These are phyloP conservation scores for Rhazya stricta DNA, from an alignment of 257 asterid genomes.

Conservation along the genomic window DNA sequence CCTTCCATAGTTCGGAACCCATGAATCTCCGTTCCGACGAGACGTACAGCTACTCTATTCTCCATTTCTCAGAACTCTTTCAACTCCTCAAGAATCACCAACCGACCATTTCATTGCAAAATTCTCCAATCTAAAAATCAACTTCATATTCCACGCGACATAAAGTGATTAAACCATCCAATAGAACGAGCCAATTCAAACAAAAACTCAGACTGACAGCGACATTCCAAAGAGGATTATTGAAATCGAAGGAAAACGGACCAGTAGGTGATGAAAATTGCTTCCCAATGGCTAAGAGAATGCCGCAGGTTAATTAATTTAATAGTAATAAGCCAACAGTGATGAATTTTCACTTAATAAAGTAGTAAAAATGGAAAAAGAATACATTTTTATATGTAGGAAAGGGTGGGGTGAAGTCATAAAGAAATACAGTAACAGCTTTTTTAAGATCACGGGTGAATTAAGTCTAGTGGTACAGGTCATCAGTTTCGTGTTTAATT, in stretches of 20 bases:
- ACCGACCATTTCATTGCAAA: constrained; percentile 4
- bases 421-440: too few relatives aligned
- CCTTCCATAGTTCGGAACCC: constrained; percentile 85
- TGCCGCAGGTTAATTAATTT: too few relatives aligned
- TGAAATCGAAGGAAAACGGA: neutral
- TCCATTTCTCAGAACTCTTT: constrained; percentile 38
- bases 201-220: neutral
- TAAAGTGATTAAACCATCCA: neutral
- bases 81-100: neutral
- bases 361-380: too few relatives aligned
- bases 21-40: constrained; percentile 75
- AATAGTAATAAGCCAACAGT: too few relatives aligned
- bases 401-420: too few relatives aligned
- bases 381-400: too few relatives aligned
- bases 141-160: neutral
- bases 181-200: neutral
- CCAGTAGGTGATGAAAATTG: neutral
- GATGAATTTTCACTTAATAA: too few relatives aligned
- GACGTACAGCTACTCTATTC: constrained; percentile 32
- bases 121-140: constrained; percentile 4
- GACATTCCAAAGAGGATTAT: neutral
- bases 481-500: too few relatives aligned
- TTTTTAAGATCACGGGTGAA: too few relatives aligned
- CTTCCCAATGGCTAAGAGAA: neutral
- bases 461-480: too few relatives aligned